Percentiles rank a stretch among this genome's conserved stretches.
phyloP scores from a whole-genome alignment of 441 rosid genomes.

The Eutrema salsugineum region DNA sequence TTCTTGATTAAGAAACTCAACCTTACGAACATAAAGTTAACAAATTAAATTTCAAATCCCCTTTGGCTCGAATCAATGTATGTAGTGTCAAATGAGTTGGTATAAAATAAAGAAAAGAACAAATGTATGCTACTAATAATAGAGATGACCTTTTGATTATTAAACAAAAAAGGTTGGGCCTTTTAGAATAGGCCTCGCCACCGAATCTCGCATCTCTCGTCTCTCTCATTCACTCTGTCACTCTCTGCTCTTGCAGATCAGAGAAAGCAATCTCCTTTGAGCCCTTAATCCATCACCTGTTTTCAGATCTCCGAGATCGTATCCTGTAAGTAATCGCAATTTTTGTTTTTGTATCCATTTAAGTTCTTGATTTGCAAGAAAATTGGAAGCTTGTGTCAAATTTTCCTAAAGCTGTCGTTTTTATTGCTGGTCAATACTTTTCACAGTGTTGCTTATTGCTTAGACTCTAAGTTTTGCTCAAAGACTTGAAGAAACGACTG shows the following conservation, averaged over 20 bases:
- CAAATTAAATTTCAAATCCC: background rate
- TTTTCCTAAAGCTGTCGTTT: background rate
- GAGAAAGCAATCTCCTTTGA: background rate
- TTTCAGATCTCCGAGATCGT: background rate
- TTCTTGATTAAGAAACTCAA: too few species aligned
- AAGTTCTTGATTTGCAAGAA: background rate
- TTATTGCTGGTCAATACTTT: background rate
- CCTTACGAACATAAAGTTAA: too few species aligned
- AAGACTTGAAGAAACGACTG: background rate
- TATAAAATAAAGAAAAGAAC: background rate
- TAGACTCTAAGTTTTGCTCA: background rate
- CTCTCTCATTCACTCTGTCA: background rate
- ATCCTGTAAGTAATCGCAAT: background rate
- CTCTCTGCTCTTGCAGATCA: slow-evolving; percentile 9
- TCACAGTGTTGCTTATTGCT: background rate
- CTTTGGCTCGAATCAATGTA: background rate
- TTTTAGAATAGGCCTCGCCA: background rate
- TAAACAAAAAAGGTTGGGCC: background rate
- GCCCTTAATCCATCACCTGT: background rate
- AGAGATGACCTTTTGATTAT: too few species aligned
- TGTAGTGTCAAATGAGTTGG: background rate
- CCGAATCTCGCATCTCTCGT: background rate
- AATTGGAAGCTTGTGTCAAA: too few species aligned
- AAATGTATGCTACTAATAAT: too few species aligned
- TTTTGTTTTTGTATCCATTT: background rate